Percentiles rank a stretch among this genome's conserved stretches.
These are phyloP conservation scores for Dioscorea cayenensis DNA, from an alignment of 116 monocot species.

Conservation along the genomic window DNA sequence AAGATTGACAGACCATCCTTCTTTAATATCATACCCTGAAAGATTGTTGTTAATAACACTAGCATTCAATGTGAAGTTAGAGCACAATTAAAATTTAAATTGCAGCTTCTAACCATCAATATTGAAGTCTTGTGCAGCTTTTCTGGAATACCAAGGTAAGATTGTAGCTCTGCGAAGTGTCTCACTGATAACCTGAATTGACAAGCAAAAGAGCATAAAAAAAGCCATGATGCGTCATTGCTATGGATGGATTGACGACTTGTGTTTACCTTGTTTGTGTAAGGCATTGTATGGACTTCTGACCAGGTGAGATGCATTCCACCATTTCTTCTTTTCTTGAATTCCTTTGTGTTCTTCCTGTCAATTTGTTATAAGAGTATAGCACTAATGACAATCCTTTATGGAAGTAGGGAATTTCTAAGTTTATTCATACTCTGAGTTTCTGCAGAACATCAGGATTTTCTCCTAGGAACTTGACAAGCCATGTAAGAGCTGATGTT, in stretches of 20 bases:
- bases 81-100: neutral
- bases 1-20: slow-evolving; percentile 15
- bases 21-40: slow-evolving; percentile 21
- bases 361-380: neutral
- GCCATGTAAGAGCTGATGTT: slow-evolving; percentile 21
- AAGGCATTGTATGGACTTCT: slow-evolving; percentile 28
- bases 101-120: slow-evolving; percentile 16
- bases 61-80: neutral
- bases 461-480: slow-evolving; percentile 25
- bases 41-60: neutral
- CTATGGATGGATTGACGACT: neutral
- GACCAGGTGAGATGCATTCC: slow-evolving; percentile 21
- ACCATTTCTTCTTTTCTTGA: slow-evolving; percentile 8
- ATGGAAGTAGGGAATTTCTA: neutral
- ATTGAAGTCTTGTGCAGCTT: slow-evolving; percentile 22
- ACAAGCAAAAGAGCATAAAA: neutral
- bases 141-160: slow-evolving; percentile 38
- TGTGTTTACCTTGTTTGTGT: slow-evolving; percentile 24
- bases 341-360: slow-evolving; percentile 30
- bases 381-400: neutral
- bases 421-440: slow-evolving; percentile 15
- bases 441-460: slow-evolving; percentile 18
- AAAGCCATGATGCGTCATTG: neutral
- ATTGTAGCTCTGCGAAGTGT: slow-evolving; percentile 32
- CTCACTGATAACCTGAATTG: slow-evolving; percentile 22